phyloP scores from a whole-genome alignment of 345 rosid genomes.

The Streptanthus diversifolius region DNA sequence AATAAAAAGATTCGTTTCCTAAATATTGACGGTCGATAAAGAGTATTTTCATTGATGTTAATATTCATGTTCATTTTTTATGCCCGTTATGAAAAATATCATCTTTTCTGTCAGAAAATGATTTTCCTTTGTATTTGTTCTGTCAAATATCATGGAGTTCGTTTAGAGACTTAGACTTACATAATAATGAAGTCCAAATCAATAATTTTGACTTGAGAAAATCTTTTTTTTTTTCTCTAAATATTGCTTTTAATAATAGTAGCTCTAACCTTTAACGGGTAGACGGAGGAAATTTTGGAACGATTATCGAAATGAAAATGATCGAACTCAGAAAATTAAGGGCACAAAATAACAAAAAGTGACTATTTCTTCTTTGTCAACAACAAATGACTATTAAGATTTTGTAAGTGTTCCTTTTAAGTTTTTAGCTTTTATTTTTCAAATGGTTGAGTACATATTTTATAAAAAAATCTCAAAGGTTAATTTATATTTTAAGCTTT shows the following conservation, averaged over 20 bases:
- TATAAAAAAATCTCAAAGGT: not conserved
- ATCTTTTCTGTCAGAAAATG: not conserved
- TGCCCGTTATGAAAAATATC: not conserved
- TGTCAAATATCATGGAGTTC: not conserved
- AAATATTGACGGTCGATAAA: not conserved
- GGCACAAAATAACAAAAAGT: not conserved
- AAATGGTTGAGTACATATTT: not conserved
- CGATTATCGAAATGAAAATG: not conserved
- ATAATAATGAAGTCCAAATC: constrained; percentile 4
- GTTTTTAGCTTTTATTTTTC: not conserved
- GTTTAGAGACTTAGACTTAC: no score
- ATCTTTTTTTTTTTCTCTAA: not conserved
- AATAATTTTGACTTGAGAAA: constrained; percentile 24
- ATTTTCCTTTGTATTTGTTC: not conserved
- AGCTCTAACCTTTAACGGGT: not conserved
- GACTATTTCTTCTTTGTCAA: no score
- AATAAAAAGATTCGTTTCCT: not conserved
- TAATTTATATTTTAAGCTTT: not conserved
- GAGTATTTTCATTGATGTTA: not conserved
- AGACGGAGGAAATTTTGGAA: not conserved
- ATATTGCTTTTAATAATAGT: constrained; percentile 8
- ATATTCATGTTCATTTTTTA: not conserved
- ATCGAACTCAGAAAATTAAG: not conserved
- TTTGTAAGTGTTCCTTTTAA: not conserved
- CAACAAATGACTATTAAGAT: no score